A percentile compares a stretch with the other conserved stretches of the same genome.
Conservation (phyloP, 2,329 filamentous ascomycete genomes). For the Colletotrichum tabaci region DNA sequence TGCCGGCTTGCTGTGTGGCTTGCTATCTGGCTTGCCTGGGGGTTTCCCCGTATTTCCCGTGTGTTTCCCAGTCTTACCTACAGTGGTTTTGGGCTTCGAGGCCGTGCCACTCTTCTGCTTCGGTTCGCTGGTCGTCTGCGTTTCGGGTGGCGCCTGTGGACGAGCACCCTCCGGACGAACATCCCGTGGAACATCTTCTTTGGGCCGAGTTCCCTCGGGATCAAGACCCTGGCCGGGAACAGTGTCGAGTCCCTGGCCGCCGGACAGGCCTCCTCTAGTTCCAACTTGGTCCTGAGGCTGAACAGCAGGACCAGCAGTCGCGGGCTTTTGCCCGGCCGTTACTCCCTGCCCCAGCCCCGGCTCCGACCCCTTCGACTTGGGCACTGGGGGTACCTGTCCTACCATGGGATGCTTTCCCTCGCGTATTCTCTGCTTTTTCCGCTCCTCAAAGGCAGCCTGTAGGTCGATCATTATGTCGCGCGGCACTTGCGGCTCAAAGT, state of each 20-base stretch:
- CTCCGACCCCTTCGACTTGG: not conserved
- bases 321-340: not conserved
- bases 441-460: not conserved
- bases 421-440: conserved; percentile 17
- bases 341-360: too few species aligned
- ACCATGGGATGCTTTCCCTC: conserved; percentile 28
- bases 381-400: not conserved
- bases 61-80: not conserved
- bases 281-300: not conserved
- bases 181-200: not conserved
- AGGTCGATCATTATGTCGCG: not conserved
- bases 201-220: not conserved
- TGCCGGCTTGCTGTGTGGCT: not conserved
- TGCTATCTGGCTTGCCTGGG: not conserved
- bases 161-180: not conserved
- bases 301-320: not conserved
- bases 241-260: not conserved
- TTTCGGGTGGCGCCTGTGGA: not conserved
- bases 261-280: not conserved
- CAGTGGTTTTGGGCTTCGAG: not conserved
- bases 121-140: not conserved
- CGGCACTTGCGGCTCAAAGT: conserved; percentile 16
- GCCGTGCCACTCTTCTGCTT: not conserved
- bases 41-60: not conserved
- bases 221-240: not conserved